phyloP scores from a whole-genome alignment of 176 grass and related monocot species.

The Paspalum vaginatum region DNA sequence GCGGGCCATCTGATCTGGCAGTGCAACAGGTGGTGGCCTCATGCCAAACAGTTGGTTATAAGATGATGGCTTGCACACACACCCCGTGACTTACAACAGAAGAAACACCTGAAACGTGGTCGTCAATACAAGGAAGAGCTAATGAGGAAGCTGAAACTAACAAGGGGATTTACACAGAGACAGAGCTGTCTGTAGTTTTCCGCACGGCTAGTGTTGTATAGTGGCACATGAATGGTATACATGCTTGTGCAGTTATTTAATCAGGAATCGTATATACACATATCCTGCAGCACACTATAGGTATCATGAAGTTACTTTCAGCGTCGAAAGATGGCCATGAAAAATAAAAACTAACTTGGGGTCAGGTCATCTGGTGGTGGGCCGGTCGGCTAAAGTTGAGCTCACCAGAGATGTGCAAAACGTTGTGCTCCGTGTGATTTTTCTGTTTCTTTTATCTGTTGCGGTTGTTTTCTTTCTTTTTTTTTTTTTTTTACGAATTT shows the following conservation, averaged over 20 bases:
- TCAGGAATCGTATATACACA: conserved; percentile 3
- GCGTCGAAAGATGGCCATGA: no score
- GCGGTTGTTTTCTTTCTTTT: no score
- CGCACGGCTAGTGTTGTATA: conserved; percentile 41
- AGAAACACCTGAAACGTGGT: not conserved
- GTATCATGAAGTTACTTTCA: not conserved
- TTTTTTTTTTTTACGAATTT: no score
- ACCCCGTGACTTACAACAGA: not conserved
- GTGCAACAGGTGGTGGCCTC: not conserved
- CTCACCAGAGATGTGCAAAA: no score
- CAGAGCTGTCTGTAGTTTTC: conserved; percentile 50
- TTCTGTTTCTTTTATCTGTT: no score
- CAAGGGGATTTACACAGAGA: not conserved
- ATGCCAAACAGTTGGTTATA: conserved; percentile 3
- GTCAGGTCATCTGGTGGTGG: no score
- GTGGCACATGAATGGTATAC: not conserved
- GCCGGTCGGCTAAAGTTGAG: no score
- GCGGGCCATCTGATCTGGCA: conserved; percentile 11
- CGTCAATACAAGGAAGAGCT: not conserved
- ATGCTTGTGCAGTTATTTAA: conserved; percentile 43
- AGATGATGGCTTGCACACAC: not conserved
- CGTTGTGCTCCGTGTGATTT: no score
- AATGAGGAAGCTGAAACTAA: conserved; percentile 15
- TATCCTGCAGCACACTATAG: not conserved
- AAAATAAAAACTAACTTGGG: no score